Percentiles rank a stretch among this genome's conserved stretches.
Conservation (phyloP, 1,284 basidiomycete genomes). For the Heterobasidion occidentale region DNA sequence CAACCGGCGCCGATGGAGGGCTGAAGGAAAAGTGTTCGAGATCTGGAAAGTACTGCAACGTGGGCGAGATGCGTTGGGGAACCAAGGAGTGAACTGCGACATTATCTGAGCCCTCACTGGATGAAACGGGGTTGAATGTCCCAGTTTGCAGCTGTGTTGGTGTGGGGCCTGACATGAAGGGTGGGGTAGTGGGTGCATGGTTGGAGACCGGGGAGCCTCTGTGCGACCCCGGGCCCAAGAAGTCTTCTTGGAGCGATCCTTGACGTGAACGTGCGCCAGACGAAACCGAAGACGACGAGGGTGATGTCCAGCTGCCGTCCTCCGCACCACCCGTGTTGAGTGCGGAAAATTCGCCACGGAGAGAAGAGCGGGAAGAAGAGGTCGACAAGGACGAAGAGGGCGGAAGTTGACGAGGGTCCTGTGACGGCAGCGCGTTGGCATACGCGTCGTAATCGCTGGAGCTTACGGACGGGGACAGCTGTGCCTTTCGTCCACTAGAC, state of each 20-base stretch:
- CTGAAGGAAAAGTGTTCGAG: background rate
- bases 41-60: background rate
- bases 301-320: slow-evolving; percentile 23
- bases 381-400: slow-evolving; percentile 23
- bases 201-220: slow-evolving; percentile 2
- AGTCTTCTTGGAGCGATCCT: slow-evolving; percentile 4
- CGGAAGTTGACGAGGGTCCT: slow-evolving; percentile 11
- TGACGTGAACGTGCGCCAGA: slow-evolving; percentile 14
- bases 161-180: background rate
- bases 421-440: slow-evolving; percentile 7
- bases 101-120: background rate
- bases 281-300: slow-evolving; percentile 13
- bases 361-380: slow-evolving; percentile 17
- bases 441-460: slow-evolving; percentile 8
- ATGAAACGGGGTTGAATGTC: background rate
- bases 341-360: slow-evolving; percentile 13
- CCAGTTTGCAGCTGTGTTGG: background rate
- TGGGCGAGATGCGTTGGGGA: background rate
- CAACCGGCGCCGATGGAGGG: background rate
- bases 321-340: slow-evolving; percentile 26
- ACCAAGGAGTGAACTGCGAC: background rate
- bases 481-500: slow-evolving; percentile 4
- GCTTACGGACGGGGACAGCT: slow-evolving; percentile 7
- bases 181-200: background rate
- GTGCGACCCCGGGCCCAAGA: background rate